Conservation (phyloP, 106 monocot genomes). For the Allium fistulosum region DNA sequence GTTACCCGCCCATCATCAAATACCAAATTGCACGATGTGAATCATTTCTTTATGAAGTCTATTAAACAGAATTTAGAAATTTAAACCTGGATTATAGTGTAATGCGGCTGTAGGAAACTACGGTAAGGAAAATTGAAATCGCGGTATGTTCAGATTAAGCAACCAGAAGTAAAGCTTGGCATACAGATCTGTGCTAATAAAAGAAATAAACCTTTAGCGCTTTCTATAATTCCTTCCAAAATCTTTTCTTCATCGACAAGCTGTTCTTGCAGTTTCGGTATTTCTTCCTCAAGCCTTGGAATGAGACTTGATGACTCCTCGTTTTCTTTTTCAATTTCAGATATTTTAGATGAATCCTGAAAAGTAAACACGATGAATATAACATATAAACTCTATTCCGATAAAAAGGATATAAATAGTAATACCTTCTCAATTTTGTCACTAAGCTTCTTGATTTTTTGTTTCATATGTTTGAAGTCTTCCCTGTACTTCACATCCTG, state of each 20-base stretch:
- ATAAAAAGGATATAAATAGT: neutral
- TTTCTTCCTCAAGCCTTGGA: conserved; percentile 79
- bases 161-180: no score
- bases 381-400: conserved; percentile 3
- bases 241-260: conserved; percentile 64
- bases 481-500: conserved; percentile 78
- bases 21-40: no score
- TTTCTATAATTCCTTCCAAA: conserved; percentile 76
- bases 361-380: neutral
- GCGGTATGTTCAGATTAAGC: neutral
- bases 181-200: no score
- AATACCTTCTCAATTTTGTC: conserved; percentile 79
- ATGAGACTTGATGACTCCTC: conserved; percentile 66
- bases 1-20: no score
- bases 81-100: no score
- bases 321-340: conserved; percentile 49
- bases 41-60: no score
- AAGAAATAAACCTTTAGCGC: conserved; percentile 45
- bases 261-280: conserved; percentile 72
- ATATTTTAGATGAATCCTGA: conserved; percentile 70
- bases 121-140: neutral
- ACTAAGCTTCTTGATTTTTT: conserved; percentile 77
- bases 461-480: conserved; percentile 88
- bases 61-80: no score
- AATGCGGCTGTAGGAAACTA: no score